Evolutionary conservation across 345 rosid species (phyloP).

Genomic region (Acer campestre): DNA sequence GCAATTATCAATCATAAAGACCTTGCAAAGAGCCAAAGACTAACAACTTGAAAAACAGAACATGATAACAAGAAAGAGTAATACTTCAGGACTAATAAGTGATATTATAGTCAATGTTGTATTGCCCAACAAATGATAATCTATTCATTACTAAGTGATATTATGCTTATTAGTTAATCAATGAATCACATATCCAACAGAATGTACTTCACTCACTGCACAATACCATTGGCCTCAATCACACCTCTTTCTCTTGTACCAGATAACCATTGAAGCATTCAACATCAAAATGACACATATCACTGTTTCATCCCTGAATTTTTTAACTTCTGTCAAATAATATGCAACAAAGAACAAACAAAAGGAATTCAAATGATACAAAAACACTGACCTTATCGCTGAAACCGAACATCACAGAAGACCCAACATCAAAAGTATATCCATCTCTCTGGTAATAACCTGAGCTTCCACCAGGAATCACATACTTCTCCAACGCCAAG

Average conservation of each 20-base stretch:
- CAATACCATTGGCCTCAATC: neutral
- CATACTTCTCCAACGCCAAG: conserved; percentile 84
- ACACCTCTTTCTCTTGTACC: neutral
- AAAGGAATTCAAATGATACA: neutral
- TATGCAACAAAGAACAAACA: conserved; percentile 4
- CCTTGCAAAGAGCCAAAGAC: neutral
- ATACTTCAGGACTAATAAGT: neutral
- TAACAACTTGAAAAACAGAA: neutral
- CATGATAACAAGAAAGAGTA: neutral
- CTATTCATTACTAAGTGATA: neutral
- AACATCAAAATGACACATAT: neutral
- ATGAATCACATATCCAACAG: neutral
- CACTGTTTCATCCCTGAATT: neutral
- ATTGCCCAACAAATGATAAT: neutral
- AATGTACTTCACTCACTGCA: neutral
- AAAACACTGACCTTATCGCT: conserved; percentile 71
- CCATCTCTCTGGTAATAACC: conserved; percentile 87
- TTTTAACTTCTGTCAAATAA: neutral
- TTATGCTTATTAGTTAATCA: neutral
- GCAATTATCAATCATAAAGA: conserved; percentile 15
- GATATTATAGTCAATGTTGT: too few species aligned
- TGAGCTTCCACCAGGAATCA: conserved; percentile 98
- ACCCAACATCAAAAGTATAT: conserved; percentile 91
- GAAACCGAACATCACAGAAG: conserved; percentile 97
- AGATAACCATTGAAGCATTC: neutral